These are phyloP conservation scores for Trichophyton equinum DNA, from an alignment of 2,329 filamentous ascomycete species.

Conservation along the genomic window DNA sequence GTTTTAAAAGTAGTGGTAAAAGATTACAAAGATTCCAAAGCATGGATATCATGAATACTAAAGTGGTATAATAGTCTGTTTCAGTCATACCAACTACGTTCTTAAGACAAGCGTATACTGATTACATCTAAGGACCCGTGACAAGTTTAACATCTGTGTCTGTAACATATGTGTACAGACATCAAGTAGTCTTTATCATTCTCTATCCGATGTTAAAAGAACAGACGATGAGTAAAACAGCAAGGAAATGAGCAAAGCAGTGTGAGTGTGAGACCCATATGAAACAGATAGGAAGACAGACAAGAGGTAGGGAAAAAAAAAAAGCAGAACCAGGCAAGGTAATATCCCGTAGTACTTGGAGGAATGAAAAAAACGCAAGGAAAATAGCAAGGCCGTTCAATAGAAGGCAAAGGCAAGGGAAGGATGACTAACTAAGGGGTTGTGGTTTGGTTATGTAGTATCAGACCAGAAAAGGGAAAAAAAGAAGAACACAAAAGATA, in stretches of 20 bases:
- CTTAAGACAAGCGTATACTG: too few relatives aligned
- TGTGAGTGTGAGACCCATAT: not conserved
- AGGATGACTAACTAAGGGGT: not conserved
- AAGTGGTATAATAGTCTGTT: too few relatives aligned
- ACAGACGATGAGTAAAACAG: not conserved
- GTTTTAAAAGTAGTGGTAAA: not conserved
- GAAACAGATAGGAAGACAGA: not conserved
- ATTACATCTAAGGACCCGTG: not conserved
- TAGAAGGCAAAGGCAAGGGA: not conserved
- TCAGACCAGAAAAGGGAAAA: not conserved
- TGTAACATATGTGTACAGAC: not conserved
- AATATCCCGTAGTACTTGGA: too few relatives aligned
- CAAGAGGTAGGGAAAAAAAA: not conserved
- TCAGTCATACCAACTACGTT: too few relatives aligned
- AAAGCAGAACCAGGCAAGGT: not conserved
- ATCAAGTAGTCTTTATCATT: not conserved
- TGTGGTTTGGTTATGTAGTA: not conserved
- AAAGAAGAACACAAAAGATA: too few relatives aligned
- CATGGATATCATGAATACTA: too few relatives aligned
- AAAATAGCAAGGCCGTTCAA: not conserved
- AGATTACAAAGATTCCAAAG: too few relatives aligned
- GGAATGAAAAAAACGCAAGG: too few relatives aligned
- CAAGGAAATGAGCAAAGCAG: not conserved
- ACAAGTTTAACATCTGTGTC: not conserved
- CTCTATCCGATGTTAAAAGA: not conserved